These are phyloP conservation scores for Aspergillus bridgeri DNA, from an alignment of 495 filamentous ascomycete genomes.

Conservation along the genomic window DNA sequence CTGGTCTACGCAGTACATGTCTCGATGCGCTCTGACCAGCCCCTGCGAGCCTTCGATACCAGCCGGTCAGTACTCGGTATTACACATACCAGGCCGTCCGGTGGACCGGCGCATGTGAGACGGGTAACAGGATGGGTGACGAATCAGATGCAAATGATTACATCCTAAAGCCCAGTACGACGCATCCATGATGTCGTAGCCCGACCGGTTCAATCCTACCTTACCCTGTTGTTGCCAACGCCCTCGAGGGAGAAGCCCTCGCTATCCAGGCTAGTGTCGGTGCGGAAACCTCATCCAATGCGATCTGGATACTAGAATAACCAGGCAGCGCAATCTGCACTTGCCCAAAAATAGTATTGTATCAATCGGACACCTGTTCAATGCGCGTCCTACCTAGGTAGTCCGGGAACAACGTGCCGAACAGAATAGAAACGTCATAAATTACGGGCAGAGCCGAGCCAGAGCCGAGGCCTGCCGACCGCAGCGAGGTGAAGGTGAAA, in stretches of 20 bases:
- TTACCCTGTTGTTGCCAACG: background rate
- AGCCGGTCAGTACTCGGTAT: constrained; percentile 5
- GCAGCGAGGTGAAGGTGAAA: no score
- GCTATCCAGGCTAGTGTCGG: background rate
- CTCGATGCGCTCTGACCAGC: no score
- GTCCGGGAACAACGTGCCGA: constrained; percentile 28
- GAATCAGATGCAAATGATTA: background rate
- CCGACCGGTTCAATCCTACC: background rate
- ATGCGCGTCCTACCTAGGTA: background rate
- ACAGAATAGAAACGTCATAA: constrained; percentile 41
- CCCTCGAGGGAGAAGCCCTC: background rate
- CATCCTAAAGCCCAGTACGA: no score
- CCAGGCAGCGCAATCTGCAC: no score
- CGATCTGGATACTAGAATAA: no score
- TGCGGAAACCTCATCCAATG: background rate
- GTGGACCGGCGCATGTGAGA: constrained; percentile 18
- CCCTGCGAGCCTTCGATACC: no score
- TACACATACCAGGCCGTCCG: constrained; percentile 4
- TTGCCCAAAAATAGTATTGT: no score
- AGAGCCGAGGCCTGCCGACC: constrained; percentile 58
- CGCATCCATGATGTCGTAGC: no score
- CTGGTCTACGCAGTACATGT: background rate
- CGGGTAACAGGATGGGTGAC: background rate
- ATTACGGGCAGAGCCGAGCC: constrained; percentile 35
- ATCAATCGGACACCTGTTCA: no score